These are phyloP conservation scores for Leishmania arabica DNA, from an alignment of 208 protist species.

Conservation along the genomic window DNA sequence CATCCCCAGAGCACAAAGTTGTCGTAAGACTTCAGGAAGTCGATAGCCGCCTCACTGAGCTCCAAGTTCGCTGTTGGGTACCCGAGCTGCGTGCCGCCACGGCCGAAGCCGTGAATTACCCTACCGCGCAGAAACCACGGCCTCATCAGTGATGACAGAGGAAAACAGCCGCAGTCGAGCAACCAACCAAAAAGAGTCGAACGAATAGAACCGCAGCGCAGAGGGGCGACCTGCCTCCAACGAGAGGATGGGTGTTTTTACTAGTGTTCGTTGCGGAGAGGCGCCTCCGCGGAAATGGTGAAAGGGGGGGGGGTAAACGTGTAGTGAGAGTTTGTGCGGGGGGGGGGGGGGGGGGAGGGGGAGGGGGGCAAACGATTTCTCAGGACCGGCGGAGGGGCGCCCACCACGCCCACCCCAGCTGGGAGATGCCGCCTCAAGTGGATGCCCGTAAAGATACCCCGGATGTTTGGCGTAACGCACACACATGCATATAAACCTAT, in stretches of 20 bases:
- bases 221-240: too few relatives aligned
- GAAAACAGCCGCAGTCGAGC: too few relatives aligned
- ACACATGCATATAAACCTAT: neutral
- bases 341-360: too few relatives aligned
- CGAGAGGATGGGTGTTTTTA: neutral
- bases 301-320: neutral
- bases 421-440: neutral
- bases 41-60: conserved; percentile 42
- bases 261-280: neutral
- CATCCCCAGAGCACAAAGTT: conserved; percentile 85
- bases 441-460: neutral
- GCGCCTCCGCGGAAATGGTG: neutral
- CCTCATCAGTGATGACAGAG: conserved; percentile 8
- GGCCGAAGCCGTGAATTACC: conserved; percentile 86
- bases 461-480: neutral
- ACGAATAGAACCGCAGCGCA: neutral
- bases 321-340: too few relatives aligned
- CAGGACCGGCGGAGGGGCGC: neutral
- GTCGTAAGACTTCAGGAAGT: conserved; percentile 52
- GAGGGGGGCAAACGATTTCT: too few relatives aligned
- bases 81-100: conserved; percentile 87
- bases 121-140: conserved; percentile 71
- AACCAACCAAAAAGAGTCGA: neutral
- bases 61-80: conserved; percentile 89
- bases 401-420: neutral